These are phyloP conservation scores for Myxozyma geophila DNA, from an alignment of 805 yeast species.

Conservation along the genomic window DNA sequence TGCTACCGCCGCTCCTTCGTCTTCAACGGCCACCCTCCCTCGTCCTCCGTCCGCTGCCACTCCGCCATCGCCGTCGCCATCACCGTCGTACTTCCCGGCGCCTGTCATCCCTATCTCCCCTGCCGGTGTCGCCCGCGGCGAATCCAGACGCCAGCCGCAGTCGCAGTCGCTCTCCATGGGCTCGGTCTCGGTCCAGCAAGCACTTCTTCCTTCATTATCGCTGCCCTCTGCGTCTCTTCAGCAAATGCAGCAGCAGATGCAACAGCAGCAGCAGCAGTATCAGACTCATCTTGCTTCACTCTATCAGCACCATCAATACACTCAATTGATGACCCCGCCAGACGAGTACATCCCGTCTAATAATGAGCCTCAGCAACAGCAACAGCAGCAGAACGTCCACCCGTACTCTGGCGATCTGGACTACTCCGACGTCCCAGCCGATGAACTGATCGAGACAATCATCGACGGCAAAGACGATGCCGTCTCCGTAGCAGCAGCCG, in stretches of 20 bases:
- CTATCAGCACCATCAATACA: conserved; percentile 4
- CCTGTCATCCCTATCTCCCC: conserved; percentile 3
- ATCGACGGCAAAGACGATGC: conserved; percentile 30
- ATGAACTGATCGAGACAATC: conserved; percentile 24
- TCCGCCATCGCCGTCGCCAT: conserved; percentile 32
- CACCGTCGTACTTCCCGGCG: conserved; percentile 15
- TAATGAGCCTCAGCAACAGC: too few relatives aligned
- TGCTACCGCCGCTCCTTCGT: conserved; percentile 3
- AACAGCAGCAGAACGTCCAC: neutral
- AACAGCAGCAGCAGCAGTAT: conserved; percentile 11
- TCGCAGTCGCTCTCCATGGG: conserved; percentile 12
- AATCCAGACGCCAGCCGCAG: conserved; percentile 9
- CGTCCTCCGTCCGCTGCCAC: conserved; percentile 3
- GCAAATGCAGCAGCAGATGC: neutral
- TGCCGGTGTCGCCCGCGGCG: conserved; percentile 12
- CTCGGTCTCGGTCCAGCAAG: neutral
- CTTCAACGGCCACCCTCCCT: neutral
- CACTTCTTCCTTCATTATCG: neutral
- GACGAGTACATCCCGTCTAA: conserved; percentile 20
- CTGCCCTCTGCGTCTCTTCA: neutral
- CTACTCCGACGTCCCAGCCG: conserved; percentile 4
- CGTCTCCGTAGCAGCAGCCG: conserved; percentile 31
- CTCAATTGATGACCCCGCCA: conserved; percentile 30
- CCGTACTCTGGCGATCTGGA: neutral
- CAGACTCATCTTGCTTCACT: conserved; percentile 11